Base-by-base conservation (phyloP, 208 protist species). In the Phytomonas sp. region DNA sequence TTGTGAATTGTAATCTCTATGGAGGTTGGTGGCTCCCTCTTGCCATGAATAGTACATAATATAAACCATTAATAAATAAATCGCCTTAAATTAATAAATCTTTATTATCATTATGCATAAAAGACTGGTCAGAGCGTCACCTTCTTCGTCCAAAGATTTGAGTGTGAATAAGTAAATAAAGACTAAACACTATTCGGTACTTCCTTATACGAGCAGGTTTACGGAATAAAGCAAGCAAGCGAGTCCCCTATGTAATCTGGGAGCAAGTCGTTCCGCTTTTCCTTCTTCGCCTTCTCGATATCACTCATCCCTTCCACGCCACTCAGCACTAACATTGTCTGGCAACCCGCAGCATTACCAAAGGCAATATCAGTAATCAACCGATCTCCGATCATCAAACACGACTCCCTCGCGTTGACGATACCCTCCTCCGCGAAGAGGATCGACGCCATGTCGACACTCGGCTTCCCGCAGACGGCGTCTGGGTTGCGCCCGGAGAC, bases 331-430 rank as follows among this genome's bases (percentile, higher is more conserved):
- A 93, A 70, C 80, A 93, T 81, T 19, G 79, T 88, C 52, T 79
- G 69, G 62, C 81, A 88, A 0, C 74, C 70, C 4, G 84, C 83
- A 0, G 52, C 77, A 67, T 89, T 89, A 26, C 87, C 87, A 83
- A 93, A 93, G 12, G 78, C 82, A 29, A 93, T 77, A 65, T 93
- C 87, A 12, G 87, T 93, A n/a, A 77, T 86, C 10, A 93, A 77
- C 11, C 87, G 84, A 61, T 93, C 87, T 1, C 87, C 87, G 12
- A 93, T 70, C 87, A 93, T 93, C 60, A 93, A 68, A 76, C 87
- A 93, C 60, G 49, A 34, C 69, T 70, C 64, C 34, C 59, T 56
- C 23, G 80, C 76, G 45, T 88, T 59, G 1, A 34, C 78, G 62
- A 90, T 84, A 14, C 74, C 69, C 67, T 90, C 84, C 0, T 70